Evolutionary conservation across 2,329 filamentous ascomycete species (phyloP), one percentile per base, ranked within the genome.

Genomic region (Dactylellina leptospora): DNA sequence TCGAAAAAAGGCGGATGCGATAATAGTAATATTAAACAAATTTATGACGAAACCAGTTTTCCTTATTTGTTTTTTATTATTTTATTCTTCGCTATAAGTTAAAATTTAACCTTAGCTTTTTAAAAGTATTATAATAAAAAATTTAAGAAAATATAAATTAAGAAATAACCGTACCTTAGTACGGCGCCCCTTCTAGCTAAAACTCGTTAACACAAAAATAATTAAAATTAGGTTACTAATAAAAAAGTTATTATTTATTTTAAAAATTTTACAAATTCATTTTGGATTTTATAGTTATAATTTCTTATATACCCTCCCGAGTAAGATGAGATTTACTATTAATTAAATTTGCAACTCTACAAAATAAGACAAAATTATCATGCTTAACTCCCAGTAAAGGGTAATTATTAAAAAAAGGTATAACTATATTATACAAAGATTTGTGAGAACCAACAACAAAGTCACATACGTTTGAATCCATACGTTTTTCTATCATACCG

Each of bases 271-370:
- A 4, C 30, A 36, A 36, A n/a, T 36, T 36, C 2, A 36, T 10
- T n/a, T 36, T 36, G 30, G 2, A 36, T 10, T 36, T 10, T 36
- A 9, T n/a, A n/a, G n/a, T n/a, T n/a, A 75, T 20, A 62, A 75
- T 66, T 51, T 74, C 66, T 28, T 62, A 36, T 13, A 75, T 47
- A 54, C 74, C 73, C 54, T 75, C 66, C 50, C 59, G 44, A 44
- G 16, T 70, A 30, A 70, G 53, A 62, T 70, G 55, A 59, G 62
- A 44, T 47, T 62, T 62, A 45, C 20, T 27, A 45, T 54, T 62
- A 42, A 70, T 54, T 45, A 71, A 4, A 54, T 71, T 48, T 20
- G 63, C 27, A 38, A 55, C 18, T 50, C 30, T 30, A 40, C 63
- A 63, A 54, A 45, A 55, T 40, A 63, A 63, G 63, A 56, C 55